phyloP scores from a whole-genome alignment of 768 basidiomycete genomes.

The Russula sp. region DNA sequence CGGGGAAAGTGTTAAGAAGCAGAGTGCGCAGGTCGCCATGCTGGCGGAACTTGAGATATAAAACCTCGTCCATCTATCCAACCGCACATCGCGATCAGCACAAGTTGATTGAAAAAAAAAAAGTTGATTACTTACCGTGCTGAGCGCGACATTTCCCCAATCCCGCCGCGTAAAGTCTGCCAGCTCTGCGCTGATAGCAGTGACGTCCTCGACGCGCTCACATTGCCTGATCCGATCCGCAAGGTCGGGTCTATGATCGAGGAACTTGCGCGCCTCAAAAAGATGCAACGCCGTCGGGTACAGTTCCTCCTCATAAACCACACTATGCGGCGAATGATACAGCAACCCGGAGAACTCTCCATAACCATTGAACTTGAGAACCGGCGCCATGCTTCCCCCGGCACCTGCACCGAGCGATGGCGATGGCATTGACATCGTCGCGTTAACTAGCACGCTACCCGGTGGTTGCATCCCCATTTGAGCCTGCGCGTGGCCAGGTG shows the following conservation, averaged over 20 bases:
- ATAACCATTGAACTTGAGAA: constrained; percentile 38
- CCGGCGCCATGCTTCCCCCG: constrained; percentile 9
- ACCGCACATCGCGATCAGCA: background rate
- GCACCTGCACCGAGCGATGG: constrained; percentile 19
- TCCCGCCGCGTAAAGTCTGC: background rate
- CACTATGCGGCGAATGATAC: constrained; percentile 62
- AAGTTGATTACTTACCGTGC: constrained; percentile 44
- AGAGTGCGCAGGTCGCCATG: constrained; percentile 54
- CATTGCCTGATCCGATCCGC: background rate
- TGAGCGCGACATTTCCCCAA: constrained; percentile 42
- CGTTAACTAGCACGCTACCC: background rate
- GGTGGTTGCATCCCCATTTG: background rate
- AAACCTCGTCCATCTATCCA: constrained; percentile 62
- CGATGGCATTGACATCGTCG: background rate
- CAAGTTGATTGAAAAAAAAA: background rate
- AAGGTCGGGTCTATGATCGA: constrained; percentile 38
- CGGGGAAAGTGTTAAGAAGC: constrained; percentile 53
- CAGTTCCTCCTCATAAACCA: constrained; percentile 50
- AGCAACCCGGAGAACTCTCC: constrained; percentile 49
- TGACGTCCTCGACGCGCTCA: background rate
- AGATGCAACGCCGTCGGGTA: constrained; percentile 75
- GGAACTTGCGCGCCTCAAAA: constrained; percentile 72
- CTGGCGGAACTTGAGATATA: constrained; percentile 68
- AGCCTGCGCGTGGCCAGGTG: background rate
- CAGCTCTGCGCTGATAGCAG: background rate